Base-by-base conservation (phyloP, 2,329 filamentous ascomycete genomes). In the Penicillium sp. region DNA sequence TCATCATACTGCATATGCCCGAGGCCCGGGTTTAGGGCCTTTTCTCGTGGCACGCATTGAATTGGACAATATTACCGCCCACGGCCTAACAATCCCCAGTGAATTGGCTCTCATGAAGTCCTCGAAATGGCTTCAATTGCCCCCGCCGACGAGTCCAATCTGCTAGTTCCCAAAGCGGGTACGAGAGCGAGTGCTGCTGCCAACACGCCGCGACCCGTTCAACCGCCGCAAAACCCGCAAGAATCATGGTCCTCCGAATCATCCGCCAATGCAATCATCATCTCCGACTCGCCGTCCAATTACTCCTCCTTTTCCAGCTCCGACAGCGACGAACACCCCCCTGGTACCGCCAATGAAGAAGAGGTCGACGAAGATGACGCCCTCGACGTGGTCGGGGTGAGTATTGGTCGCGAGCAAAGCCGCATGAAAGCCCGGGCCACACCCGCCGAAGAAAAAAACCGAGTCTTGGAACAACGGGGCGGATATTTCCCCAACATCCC, bases 371-470 rank as follows among this genome's bases (percentile, higher is more conserved):
- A 76, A 47, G 76, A 78, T 63, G 75, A 73, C 53, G 76, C 75
- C 42, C 68, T 74, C 59, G 73, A 74, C 13, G 78, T 86, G 37
- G 80, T 89, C 66, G 86, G 85, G 2, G 80, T 88, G 68, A 88
- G 86, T 70, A 87, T 89, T 64, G 81, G 85, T 62, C 80, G 79
- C 42, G 79, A 81, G 45, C 86, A 89, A 72, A 85, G 82, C 54
- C 81, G 83, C 47, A 78, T 88, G 71, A 84, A 81, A 38, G 85
- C 85, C 19, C 82, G 85, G 10, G 79, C 80, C 45, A 88, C 85
- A 4, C 85, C 86, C 0, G 84, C 83, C 10, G 82, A 82, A 22
- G 86, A 88, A 70, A 88, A 88, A 72, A 82, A 79, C n/a, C 83
- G 84, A 2, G 82, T 82, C 1, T 75, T 89, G 67, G 83, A 85